Evolutionary conservation across 192 early-diverging fungal species (phyloP), one percentile per base, ranked within the genome.

Genomic region (Coemansia sp.): DNA sequence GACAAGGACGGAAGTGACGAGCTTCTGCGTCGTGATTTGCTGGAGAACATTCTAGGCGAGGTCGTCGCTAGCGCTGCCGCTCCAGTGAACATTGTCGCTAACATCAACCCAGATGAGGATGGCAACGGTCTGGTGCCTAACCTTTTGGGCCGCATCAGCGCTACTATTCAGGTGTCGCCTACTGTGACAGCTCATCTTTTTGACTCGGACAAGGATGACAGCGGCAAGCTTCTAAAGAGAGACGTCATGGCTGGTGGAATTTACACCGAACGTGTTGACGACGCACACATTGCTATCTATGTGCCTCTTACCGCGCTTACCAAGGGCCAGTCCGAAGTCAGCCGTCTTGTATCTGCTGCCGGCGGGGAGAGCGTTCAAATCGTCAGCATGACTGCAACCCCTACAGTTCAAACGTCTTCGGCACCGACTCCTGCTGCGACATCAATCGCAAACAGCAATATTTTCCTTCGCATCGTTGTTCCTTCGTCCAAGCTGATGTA

Each of bases 81-180:
- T 29, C 27, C 27, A 2, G 2, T 29, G 0, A 29, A 29, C 4
- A 29, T 29, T 29, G 27, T 29, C 4, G 27, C 27, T 55, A 69
- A 69, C 62, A 69, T 69, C 55, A 65, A 75, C 48, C 67, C 66
- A 1, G 64, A 75, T 22, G 73, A 75, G 59, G 59, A 75, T 21
- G 73, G 73, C 27, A 29, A 29, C 4, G 27, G 27, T 29, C 27
- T 29, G 0, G 27, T 29, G 27, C 27, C 27, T 29, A 29, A 29
- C 27, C 27, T 29, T 29, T 29, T 29, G 27, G 27, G 27, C 27
- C 27, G 27, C 4, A 6, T 29, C 27, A 29, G 27, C 27, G 27
- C 27, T 29, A 29, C 27, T 29, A 29, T 29, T 6, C 27, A 29
- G 27, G 27, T 6, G 6, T 29, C 27, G 27, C 27, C 27, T 29